phyloP scores from a whole-genome alignment of 2,329 filamentous ascomycete species.

The Diaporthe longicolla region DNA sequence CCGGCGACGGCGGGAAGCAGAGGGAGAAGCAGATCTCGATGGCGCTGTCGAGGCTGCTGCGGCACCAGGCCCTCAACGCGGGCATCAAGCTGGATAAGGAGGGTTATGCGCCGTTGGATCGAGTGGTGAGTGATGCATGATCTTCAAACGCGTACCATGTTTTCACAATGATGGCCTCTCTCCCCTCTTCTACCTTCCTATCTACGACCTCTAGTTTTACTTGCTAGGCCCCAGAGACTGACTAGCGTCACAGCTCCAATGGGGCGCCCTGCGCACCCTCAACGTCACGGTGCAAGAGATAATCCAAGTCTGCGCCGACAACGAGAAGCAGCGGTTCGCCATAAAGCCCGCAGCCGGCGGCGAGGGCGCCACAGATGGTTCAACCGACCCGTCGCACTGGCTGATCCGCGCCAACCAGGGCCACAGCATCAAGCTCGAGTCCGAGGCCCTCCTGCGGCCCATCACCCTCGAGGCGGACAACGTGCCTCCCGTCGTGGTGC shows the following conservation, averaged over 20 bases:
- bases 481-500: constrained; percentile 79
- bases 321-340: constrained; percentile 92
- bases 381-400: constrained; percentile 73
- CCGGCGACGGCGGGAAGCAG: constrained; percentile 51
- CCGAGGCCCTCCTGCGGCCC: constrained; percentile 78
- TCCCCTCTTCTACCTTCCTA: neutral
- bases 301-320: constrained; percentile 72
- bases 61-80: constrained; percentile 70
- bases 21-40: constrained; percentile 67
- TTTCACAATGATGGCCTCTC: too few relatives aligned
- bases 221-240: neutral
- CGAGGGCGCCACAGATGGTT: neutral
- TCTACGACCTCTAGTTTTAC: too few relatives aligned
- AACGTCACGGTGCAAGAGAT: constrained; percentile 84
- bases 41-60: constrained; percentile 67
- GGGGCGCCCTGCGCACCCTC: constrained; percentile 74
- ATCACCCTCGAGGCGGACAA: constrained; percentile 72
- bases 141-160: too few relatives aligned
- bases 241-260: constrained; percentile 60
- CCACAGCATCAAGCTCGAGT: constrained; percentile 84
- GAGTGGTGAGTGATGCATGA: constrained; percentile 65
- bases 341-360: constrained; percentile 69
- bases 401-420: constrained; percentile 97
- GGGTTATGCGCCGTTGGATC: constrained; percentile 71
- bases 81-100: constrained; percentile 71